phyloP scores from a whole-genome alignment of 345 rosid species.

The Firmiana major region DNA sequence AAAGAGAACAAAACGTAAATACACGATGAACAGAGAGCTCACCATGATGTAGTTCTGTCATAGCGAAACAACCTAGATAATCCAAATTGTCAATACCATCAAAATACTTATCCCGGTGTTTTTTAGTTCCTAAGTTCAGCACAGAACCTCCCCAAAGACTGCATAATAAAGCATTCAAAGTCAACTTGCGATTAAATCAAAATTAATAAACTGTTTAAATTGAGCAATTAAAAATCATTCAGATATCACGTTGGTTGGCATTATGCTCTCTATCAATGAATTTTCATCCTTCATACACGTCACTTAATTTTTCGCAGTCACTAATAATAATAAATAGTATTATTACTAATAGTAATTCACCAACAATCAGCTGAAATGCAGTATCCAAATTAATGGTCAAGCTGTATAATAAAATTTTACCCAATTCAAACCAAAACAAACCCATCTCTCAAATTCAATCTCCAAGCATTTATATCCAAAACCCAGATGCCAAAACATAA shows the following conservation, averaged over 20 bases:
- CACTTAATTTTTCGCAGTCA: too few relatives aligned
- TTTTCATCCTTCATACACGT: too few relatives aligned
- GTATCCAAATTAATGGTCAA: not conserved
- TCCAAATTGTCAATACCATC: conserved; percentile 80
- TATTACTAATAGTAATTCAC: not conserved
- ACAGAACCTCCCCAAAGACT: conserved; percentile 99
- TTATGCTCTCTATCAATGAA: not conserved
- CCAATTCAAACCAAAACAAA: not conserved
- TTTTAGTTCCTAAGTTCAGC: conserved; percentile 91
- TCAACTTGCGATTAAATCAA: not conserved
- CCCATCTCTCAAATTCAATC: not conserved
- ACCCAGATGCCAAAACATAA: not conserved
- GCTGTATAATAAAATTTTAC: not conserved
- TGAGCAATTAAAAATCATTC: not conserved
- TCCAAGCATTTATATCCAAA: not conserved
- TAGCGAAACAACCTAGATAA: conserved; percentile 95
- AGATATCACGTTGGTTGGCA: not conserved
- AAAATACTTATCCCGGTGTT: conserved; percentile 82
- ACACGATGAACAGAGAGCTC: conserved; percentile 19
- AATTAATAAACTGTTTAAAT: not conserved
- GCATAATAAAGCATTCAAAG: conserved; percentile 16
- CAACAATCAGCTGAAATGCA: not conserved
- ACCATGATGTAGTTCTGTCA: conserved; percentile 99
- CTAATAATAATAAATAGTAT: not conserved
- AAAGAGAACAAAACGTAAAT: not conserved